Evolutionary conservation across 306 rosid species (phyloP).

Genomic region (Quercus rubra): DNA sequence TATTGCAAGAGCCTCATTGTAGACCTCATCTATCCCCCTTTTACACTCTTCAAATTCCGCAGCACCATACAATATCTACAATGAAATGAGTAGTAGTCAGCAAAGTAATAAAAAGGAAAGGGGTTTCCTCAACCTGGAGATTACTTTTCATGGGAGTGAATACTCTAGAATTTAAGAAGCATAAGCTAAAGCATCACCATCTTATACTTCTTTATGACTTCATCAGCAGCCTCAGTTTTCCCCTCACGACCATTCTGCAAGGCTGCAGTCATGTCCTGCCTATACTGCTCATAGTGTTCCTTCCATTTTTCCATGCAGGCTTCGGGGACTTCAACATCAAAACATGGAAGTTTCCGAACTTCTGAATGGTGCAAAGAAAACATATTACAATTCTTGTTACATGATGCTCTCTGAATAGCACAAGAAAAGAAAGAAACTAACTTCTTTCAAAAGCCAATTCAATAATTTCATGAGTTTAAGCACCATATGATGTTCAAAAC

Average conservation of each 20-base stretch:
- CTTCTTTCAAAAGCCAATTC: neutral
- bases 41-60: slow-evolving; percentile 37
- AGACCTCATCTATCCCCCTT: slow-evolving; percentile 37
- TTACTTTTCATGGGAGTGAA: neutral
- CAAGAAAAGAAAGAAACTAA: slow-evolving; percentile 9
- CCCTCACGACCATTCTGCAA: neutral
- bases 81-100: neutral
- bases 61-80: slow-evolving; percentile 50
- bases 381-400: neutral
- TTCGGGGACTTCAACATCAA: slow-evolving; percentile 48
- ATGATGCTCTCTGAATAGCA: neutral
- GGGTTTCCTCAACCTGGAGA: neutral
- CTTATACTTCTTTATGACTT: slow-evolving; percentile 39
- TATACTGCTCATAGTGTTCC: slow-evolving; percentile 18
- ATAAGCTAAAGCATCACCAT: slow-evolving; percentile 27
- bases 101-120: neutral
- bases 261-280: slow-evolving; percentile 38
- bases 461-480: neutral
- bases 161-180: neutral
- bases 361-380: slow-evolving; percentile 31
- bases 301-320: slow-evolving; percentile 38
- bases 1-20: slow-evolving; percentile 53
- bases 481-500: neutral
- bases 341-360: slow-evolving; percentile 48
- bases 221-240: slow-evolving; percentile 34